Evolutionary conservation across 1,139 yeast genomes (phyloP).

Genomic region (Sugiyamaella castrensis): DNA sequence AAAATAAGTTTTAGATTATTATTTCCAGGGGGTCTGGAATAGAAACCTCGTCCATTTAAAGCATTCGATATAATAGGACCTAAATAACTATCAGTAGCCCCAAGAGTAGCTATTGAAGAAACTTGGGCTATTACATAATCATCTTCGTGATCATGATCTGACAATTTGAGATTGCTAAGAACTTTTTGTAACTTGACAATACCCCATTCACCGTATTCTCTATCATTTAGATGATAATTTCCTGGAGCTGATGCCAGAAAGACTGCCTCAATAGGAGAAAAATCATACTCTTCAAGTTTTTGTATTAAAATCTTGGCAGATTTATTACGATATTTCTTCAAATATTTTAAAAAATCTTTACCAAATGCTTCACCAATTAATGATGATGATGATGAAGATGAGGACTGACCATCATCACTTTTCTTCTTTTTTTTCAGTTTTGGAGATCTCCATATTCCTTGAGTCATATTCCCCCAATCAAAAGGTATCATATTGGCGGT

Average conservation of each 20-base stretch:
- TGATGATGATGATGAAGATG: background rate
- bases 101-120: slow-evolving; percentile 35
- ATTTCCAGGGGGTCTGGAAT: background rate
- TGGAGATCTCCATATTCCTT: slow-evolving; percentile 36
- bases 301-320: slow-evolving; percentile 21
- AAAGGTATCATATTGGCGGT: slow-evolving; percentile 37
- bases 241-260: slow-evolving; percentile 38
- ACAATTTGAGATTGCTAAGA: background rate
- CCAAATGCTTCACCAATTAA: slow-evolving; percentile 23
- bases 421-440: slow-evolving; percentile 16
- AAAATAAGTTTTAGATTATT: slow-evolving; percentile 26
- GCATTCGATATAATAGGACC: slow-evolving; percentile 23
- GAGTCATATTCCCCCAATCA: slow-evolving; percentile 38
- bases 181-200: slow-evolving; percentile 22
- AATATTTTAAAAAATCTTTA: slow-evolving; percentile 29
- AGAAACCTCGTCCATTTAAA: slow-evolving; percentile 22
- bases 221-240: slow-evolving; percentile 19
- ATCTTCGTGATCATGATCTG: background rate
- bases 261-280: slow-evolving; percentile 28
- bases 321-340: slow-evolving; percentile 26
- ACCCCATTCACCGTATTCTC: slow-evolving; percentile 28
- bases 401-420: background rate
- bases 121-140: slow-evolving; percentile 30
- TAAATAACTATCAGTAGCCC: slow-evolving; percentile 27
- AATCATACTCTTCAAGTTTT: slow-evolving; percentile 27